Base-by-base conservation (phyloP, 805 yeast species). In the Lipomyces yamadae region DNA sequence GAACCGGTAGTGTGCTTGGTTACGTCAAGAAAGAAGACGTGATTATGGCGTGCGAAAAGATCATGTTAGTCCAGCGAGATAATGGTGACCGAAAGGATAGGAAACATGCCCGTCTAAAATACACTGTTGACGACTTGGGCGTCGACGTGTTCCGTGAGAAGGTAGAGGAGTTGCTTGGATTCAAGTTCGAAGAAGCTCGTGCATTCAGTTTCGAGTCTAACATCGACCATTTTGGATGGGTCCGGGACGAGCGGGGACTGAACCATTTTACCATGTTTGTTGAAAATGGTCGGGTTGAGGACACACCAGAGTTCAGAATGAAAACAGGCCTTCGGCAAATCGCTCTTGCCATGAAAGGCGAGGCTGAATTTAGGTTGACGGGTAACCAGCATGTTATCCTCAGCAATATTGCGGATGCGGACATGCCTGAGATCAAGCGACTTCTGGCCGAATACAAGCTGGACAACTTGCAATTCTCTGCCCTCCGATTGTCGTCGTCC, bases 101-200 rank as follows among this genome's bases (percentile, higher is more conserved):
- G 84, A 94, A 94, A 81, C 98, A 94, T 76, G 98, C 98, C 56
- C 89, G 98, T 81, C 87, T 94, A 81, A 94, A 94, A 88, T 94
- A 94, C 80, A 94, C 98, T 39, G 86, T 94, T 74, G 98, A 94
- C 80, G 96, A 91, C 75, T 81, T 94, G 85, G 94, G 96, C n/a
- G 89, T 90, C 62, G 97, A 90, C 6, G 90, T 83, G 33, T 94
- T 88, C 85, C 89, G 88, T 78, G 75, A 80, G 50, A 88, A 88
- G 78, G 95, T 90, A 67, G 98, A 94, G 81, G 92, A 90, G 74
- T 81, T 86, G 66, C 85, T 90, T 82, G 98, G 96, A 48, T 84
- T 83, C 78, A 81, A 84, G 75, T 90, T 94, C 72, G 90, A 83
- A 72, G 86, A 87, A 56, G 88, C 91, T 48, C 84, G 84, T 73